Evolutionary conservation across 805 yeast species (phyloP).

Genomic region (Grigorovia transvaalensis): DNA sequence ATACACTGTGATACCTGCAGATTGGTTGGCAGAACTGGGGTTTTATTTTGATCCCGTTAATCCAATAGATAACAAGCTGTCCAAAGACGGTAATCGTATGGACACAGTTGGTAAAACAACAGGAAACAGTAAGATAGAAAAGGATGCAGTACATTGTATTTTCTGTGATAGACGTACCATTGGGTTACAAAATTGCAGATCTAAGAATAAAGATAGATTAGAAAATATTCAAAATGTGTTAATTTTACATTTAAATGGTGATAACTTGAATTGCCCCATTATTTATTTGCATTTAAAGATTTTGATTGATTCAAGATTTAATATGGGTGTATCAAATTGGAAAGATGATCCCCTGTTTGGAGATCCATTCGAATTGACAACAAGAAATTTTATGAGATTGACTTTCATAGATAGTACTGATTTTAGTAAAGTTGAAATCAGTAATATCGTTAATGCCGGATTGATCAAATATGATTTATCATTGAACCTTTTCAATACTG

Average conservation of each 20-base stretch:
- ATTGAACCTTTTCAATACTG: slow-evolving; percentile 24
- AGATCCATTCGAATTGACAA: slow-evolving; percentile 10
- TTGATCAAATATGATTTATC: slow-evolving; percentile 43
- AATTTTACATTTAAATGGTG: slow-evolving; percentile 11
- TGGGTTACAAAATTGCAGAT: slow-evolving; percentile 18
- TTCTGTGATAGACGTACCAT: slow-evolving; percentile 15
- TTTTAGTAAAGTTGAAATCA: neutral
- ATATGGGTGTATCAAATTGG: slow-evolving; percentile 14
- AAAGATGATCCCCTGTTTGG: slow-evolving; percentile 12
- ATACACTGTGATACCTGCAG: slow-evolving; percentile 21
- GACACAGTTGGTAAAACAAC: neutral
- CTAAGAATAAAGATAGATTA: slow-evolving; percentile 14
- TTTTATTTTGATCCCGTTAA: slow-evolving; percentile 19
- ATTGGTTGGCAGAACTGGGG: slow-evolving; percentile 20
- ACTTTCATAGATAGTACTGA: neutral
- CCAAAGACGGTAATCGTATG: too few species aligned
- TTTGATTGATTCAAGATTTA: slow-evolving; percentile 17
- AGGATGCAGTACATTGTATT: slow-evolving; percentile 19
- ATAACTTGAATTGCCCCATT: slow-evolving; percentile 10
- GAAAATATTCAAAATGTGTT: slow-evolving; percentile 21
- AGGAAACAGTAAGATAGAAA: slow-evolving; percentile 5
- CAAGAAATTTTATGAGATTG: slow-evolving; percentile 5
- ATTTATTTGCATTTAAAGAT: slow-evolving; percentile 11
- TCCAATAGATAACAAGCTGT: neutral
- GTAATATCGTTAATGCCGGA: slow-evolving; percentile 44